These are phyloP conservation scores for Auricularia sp. DNA, from an alignment of 768 basidiomycete genomes.

Conservation along the genomic window DNA sequence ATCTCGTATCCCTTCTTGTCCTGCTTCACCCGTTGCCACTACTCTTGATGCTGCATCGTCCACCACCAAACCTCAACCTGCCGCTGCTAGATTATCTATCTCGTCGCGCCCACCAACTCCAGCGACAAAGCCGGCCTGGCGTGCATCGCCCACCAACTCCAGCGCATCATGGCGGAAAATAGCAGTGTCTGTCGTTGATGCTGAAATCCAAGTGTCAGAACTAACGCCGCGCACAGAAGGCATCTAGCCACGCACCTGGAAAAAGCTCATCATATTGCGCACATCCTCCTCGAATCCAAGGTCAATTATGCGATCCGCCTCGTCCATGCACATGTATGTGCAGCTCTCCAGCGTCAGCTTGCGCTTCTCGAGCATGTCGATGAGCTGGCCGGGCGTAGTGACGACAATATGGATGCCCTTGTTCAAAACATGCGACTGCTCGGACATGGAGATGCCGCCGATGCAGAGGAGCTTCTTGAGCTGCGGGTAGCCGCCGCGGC, in stretches of 20 bases:
- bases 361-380: conserved; percentile 97
- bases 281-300: conserved; percentile 98
- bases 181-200: conserved; percentile 92
- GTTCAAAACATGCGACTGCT: conserved; percentile 85
- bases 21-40: neutral
- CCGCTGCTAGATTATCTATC: neutral
- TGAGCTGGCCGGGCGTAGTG: conserved; percentile 91
- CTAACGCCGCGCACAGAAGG: neutral
- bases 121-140: neutral
- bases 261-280: conserved; percentile 97
- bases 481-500: conserved; percentile 76
- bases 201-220: conserved; percentile 28
- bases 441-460: conserved; percentile 95
- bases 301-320: conserved; percentile 99
- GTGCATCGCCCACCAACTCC: too few species aligned
- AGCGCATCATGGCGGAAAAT: conserved; percentile 99
- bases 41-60: neutral
- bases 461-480: conserved; percentile 88
- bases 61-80: neutral
- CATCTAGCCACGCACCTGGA: conserved; percentile 51
- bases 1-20: neutral
- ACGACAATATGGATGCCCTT: conserved; percentile 93
- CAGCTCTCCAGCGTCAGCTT: conserved; percentile 86
- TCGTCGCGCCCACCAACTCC: neutral
- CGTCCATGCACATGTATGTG: conserved; percentile 97